phyloP scores from a whole-genome alignment of 2,329 filamentous ascomycete species.

The Fusarium sp. region DNA sequence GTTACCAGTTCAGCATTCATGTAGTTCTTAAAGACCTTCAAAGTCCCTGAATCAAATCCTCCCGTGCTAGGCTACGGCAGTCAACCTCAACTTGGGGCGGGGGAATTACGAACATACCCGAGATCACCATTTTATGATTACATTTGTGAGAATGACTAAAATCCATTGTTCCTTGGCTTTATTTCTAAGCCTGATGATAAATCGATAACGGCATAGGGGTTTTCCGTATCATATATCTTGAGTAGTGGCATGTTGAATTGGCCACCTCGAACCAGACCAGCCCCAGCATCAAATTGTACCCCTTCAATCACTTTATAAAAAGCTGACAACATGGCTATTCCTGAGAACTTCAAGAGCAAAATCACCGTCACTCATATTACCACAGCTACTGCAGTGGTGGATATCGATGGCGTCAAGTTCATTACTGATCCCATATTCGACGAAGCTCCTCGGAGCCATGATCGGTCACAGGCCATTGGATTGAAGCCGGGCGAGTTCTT shows the following conservation, averaged over 20 bases:
- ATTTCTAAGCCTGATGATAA: neutral
- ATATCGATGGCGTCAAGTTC: slow-evolving; percentile 1
- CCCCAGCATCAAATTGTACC: neutral
- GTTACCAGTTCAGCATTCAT: too few species aligned
- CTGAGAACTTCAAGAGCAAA: neutral
- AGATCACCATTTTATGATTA: neutral
- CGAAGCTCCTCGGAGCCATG: neutral
- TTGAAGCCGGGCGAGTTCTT: neutral
- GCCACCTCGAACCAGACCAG: accelerated
- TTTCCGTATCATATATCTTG: neutral
- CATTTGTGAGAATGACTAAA: too few species aligned
- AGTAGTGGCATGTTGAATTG: neutral
- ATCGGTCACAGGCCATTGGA: neutral
- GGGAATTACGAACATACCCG: neutral
- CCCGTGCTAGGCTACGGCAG: too few species aligned
- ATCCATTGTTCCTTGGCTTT: neutral
- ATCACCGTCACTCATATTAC: neutral
- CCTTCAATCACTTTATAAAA: too few species aligned
- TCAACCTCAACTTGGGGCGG: neutral
- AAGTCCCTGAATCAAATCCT: too few species aligned
- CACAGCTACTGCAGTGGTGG: neutral
- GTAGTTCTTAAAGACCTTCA: too few species aligned
- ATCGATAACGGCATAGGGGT: neutral
- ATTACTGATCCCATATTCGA: slow-evolving; percentile 7
- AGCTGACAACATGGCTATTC: neutral